A percentile compares a stretch with the other conserved stretches of the same genome.
These are phyloP conservation scores for Angophora floribunda DNA, from an alignment of 345 rosid genomes.

Conservation along the genomic window DNA sequence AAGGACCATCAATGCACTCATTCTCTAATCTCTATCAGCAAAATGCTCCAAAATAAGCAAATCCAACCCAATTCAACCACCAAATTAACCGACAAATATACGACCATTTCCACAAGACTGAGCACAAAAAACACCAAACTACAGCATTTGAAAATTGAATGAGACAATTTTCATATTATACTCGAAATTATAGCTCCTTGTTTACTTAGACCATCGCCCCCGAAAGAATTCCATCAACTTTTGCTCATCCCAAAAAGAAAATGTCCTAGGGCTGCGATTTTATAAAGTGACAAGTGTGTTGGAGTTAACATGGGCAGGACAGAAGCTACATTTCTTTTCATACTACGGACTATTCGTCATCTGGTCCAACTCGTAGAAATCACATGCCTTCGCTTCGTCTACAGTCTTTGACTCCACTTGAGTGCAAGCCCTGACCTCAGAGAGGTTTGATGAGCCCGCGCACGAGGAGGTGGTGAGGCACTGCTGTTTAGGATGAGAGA, in stretches of 20 bases:
- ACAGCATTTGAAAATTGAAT: neutral
- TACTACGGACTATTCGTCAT: neutral
- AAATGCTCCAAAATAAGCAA: neutral
- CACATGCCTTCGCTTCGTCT: neutral
- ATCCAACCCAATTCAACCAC: neutral
- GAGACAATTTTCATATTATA: neutral
- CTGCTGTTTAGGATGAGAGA: neutral
- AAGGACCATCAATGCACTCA: neutral
- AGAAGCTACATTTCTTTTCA: neutral
- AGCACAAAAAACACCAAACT: neutral
- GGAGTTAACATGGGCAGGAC: neutral
- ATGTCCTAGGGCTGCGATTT: neutral
- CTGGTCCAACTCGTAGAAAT: neutral
- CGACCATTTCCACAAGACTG: neutral
- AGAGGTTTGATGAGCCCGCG: neutral
- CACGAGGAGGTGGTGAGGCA: neutral
- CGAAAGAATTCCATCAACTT: neutral
- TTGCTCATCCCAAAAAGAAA: neutral
- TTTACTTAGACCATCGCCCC: neutral
- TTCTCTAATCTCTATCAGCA: neutral
- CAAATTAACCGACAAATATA: neutral
- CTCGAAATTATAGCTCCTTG: neutral
- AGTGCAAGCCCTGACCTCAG: slow-evolving; percentile 61
- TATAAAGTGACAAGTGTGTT: neutral
- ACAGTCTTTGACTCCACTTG: neutral